These are phyloP conservation scores for Posidonia oceanica DNA, from an alignment of 116 monocot genomes.

Conservation along the genomic window DNA sequence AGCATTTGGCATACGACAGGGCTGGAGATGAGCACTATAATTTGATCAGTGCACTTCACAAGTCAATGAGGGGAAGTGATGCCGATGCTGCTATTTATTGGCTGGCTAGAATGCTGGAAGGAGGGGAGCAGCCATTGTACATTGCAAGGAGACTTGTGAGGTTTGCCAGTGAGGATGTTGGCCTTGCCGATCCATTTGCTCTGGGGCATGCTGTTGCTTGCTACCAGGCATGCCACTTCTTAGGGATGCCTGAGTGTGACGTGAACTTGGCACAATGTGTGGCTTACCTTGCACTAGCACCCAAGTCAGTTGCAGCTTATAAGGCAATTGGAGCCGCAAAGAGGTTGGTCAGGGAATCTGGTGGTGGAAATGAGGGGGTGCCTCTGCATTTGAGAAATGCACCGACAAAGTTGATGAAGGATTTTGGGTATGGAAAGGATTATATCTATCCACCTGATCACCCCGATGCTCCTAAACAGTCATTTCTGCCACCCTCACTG, in stretches of 20 bases:
- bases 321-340: conserved; percentile 40
- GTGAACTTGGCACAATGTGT: conserved; percentile 62
- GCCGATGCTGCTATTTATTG: conserved; percentile 72
- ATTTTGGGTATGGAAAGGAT: conserved; percentile 60
- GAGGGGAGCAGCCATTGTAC: conserved; percentile 78
- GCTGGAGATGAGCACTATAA: conserved; percentile 87
- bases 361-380: conserved; percentile 67
- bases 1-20: conserved; percentile 67
- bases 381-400: conserved; percentile 84
- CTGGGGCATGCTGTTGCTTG: conserved; percentile 51
- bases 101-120: conserved; percentile 75
- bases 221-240: conserved; percentile 83
- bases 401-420: conserved; percentile 78
- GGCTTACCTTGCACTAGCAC: conserved; percentile 55
- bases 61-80: conserved; percentile 74
- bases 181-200: conserved; percentile 60
- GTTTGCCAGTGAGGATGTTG: conserved; percentile 78
- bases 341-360: conserved; percentile 46
- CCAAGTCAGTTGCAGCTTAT: conserved; percentile 79
- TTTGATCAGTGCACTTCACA: conserved; percentile 81
- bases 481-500: conserved; percentile 51
- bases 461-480: conserved; percentile 30
- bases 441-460: conserved; percentile 79
- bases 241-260: conserved; percentile 79
- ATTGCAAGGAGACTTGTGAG: conserved; percentile 65